These are phyloP conservation scores for Penicillium sp. DNA, from an alignment of 2,329 filamentous ascomycete genomes.

Conservation along the genomic window DNA sequence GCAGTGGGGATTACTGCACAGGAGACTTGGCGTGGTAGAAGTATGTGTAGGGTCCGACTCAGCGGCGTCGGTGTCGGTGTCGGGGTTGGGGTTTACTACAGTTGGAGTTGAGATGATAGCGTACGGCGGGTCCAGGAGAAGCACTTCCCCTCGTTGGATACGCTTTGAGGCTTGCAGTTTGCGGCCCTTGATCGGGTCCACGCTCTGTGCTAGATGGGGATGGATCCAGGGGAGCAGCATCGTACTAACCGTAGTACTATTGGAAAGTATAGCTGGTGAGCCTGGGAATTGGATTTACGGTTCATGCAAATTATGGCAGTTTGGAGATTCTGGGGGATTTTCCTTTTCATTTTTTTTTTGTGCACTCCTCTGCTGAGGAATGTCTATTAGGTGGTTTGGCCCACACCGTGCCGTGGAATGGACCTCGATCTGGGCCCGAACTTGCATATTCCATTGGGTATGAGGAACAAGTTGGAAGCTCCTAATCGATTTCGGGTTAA, in stretches of 20 bases:
- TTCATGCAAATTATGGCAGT: neutral
- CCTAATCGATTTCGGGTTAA: neutral
- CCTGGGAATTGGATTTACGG: neutral
- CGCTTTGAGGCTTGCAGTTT: conserved; percentile 32
- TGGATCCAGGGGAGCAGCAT: conserved; percentile 32
- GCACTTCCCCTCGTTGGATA: conserved; percentile 31
- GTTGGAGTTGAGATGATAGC: conserved; percentile 32
- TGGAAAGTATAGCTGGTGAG: neutral
- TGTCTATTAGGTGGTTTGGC: conserved; percentile 2
- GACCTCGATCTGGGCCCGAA: neutral
- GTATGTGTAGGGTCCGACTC: too few relatives aligned
- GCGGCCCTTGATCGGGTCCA: conserved; percentile 37
- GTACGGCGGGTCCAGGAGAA: conserved; percentile 38
- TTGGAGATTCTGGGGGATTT: neutral
- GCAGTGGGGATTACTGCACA: conserved; percentile 39
- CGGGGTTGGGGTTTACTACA: conserved; percentile 15
- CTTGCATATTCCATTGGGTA: conserved; percentile 2
- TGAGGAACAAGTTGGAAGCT: neutral
- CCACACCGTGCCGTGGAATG: neutral
- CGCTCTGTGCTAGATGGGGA: conserved; percentile 32
- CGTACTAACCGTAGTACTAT: neutral
- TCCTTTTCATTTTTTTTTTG: conserved; percentile 2
- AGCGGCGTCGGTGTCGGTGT: neutral
- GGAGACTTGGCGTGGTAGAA: conserved; percentile 6
- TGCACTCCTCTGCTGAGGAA: neutral